Evolutionary conservation across 176 grass and related monocot genomes (phyloP), one percentile per base, ranked within the genome.

Genomic region (Oryza meridionalis): DNA sequence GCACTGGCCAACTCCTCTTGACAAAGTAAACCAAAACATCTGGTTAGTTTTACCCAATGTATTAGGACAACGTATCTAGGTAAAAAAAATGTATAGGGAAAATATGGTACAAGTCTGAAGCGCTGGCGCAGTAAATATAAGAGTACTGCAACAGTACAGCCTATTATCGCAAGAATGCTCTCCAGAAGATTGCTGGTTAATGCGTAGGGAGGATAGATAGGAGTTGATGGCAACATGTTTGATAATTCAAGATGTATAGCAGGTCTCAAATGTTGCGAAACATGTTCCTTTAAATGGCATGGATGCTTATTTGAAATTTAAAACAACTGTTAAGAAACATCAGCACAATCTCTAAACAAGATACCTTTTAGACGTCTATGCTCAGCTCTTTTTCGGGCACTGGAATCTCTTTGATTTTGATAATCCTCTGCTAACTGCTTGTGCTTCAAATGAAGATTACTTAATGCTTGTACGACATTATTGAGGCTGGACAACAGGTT

Each of bases 361-460:
- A 72, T 94, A 97, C 94, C 94, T 97, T 67, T 81, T 44, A 97
- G 68, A 22, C 85, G 86, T 90, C 84, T 97, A 40, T 90, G 90
- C 55, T 92, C 90, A 70, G 85, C 90, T 82, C 83, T 97, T 67
- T 87, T 92, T 77, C 35, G 86, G 42, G 79, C 70, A 82, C 49
- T 86, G 0, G 12, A 67, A 84, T 97, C 89, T 82, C 88, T 86
- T 66, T 92, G 89, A 29, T 88, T 85, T 37, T 94, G 94, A 47
- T 87, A 77, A 22, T 85, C 80, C 29, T 76, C 83, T 79, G 85
- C 75, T 62, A 97, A 67, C 73, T 83, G 79, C 71, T 69, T 88
- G 83, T 94, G 94, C 73, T 84, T 92, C 77, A 92, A 89, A 70
- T 97, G 89, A 88, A 97, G 83, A 64, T 89, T 84, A 94, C 73